Base-by-base conservation (phyloP, 495 filamentous ascomycete species). In the Hypoxylon crocopeplum region DNA sequence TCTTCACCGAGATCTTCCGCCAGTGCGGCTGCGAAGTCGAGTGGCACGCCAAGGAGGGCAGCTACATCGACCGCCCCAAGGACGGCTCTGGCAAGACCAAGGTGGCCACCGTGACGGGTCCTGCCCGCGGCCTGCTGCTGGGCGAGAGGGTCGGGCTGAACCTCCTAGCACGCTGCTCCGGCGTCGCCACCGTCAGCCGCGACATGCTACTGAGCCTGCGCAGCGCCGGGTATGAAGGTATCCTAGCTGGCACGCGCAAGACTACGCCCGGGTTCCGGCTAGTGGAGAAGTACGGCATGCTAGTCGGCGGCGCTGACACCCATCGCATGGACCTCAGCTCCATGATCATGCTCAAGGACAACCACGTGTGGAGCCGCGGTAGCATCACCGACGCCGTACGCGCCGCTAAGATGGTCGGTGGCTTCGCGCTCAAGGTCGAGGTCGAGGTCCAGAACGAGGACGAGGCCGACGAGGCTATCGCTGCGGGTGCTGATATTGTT, bases 341-440 rank as follows among this genome's bases (percentile, higher is more conserved):
- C 36, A 98, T 98, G 94, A 91, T 89, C 19, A 98, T 98, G 94
- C 80, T 98, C 44, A 98, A 98, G 77, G 94, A 98, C 74, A 98
- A 98, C 70, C 94, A 98, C 71, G 85, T 98, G 22, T 95, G 91
- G 88, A 89, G 90, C 32, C 86, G 87, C 59, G 88, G 88, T 4
- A 88, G 88, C 54, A 97, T 98, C 68, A 87, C 88, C 1, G 76
- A 84, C 3, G 94, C 95, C 4, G 92, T 98, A 15, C 75, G 75
- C 52, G 89, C 93, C 1, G 94, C 94, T 2, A 92, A 91, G 73
- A 80, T 85, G 11, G 92, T 85, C 0, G 93, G 86, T 7, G 95
- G 94, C 0, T 98, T 98, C 69, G 81, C 88, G 12, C 79, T 95
- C 13, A 98, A 98, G 80, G 83, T 98, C 27, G 94, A 98, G 77